Evolutionary conservation across 2,329 filamentous ascomycete genomes (phyloP), one percentile per base, ranked within the genome.

Genomic region (Exophiala phaeomuriformis): DNA sequence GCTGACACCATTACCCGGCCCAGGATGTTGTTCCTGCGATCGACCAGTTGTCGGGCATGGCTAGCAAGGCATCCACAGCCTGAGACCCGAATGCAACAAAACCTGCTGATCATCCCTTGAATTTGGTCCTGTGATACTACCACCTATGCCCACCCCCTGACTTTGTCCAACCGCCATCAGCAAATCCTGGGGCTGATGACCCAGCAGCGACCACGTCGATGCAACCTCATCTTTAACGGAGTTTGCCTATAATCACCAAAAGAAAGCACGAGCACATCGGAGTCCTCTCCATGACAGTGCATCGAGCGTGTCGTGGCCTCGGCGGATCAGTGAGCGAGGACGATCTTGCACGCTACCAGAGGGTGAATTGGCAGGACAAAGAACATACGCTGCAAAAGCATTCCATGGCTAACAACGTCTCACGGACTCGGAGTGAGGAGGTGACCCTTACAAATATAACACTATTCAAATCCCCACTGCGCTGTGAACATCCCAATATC

Each of bases 1-100:
- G 53, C 54, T 53, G 50, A 56, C 54, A 35, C 32, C 47, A 56
- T 42, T 19, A 19, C 19, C 27, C 4, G 29, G 33, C 31, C 29
- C 32, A 12, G 10, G 39, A 40, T 43, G 12, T n/a, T 46, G 10
- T 5, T 7, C 31, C 43, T 10, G 19, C 19, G 19, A 19, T 19
- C 43, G 32, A 9, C 32, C 33, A 44, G 8, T 19, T 29, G 31
- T 36, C 39, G 28, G 12, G 27, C 39, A 43, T 46, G 51, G 51
- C 46, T 49, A 49, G 41, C 19, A 32, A 46, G 44, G 36, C 37
- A 39, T 19, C 51, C 9, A 6, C 32, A 46, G 29, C 6, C 37
- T 41, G 35, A 47, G 47, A 47, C 52, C 52, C 51, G 39, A 55
- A 51, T 51, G 47, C 47, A 51, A 51, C 44, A 28, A 41, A 47